A percentile compares a stretch with the other conserved stretches of the same genome.
Conservation (phyloP, 2,329 filamentous ascomycete genomes). For the Neofusicoccum laricinum region DNA sequence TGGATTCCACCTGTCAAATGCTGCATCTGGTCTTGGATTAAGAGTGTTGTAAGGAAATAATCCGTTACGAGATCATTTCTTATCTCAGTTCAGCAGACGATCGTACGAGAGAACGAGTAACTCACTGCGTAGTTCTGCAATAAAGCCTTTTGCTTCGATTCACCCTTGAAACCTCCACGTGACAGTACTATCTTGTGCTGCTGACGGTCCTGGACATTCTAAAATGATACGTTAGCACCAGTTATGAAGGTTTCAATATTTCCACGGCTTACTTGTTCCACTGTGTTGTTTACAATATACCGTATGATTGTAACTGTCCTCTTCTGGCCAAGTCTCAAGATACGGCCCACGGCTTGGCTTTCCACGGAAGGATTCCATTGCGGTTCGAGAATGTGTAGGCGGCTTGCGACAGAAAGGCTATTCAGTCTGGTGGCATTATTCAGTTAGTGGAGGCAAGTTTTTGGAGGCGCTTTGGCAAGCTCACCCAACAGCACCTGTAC, state of each 20-base stretch:
- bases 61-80: background rate
- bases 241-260: too few species aligned
- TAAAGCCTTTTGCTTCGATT: background rate
- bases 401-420: slow-evolving; percentile 13
- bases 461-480: too few species aligned
- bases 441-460: background rate
- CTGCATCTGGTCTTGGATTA: too few species aligned
- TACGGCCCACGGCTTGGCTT: slow-evolving; percentile 24
- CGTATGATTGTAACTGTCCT: slow-evolving; percentile 22
- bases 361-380: slow-evolving; percentile 28
- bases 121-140: background rate
- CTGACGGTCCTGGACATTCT: background rate
- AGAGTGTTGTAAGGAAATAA: background rate
- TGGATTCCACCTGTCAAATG: too few species aligned
- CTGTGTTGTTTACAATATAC: slow-evolving; percentile 22
- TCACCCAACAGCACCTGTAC: slow-evolving; percentile 32
- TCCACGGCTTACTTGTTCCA: slow-evolving; percentile 19
- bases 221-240: background rate
- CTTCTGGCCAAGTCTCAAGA: slow-evolving; percentile 24
- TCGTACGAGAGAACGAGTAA: background rate
- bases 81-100: background rate
- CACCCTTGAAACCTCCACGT: background rate
- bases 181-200: background rate
- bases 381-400: slow-evolving; percentile 24
- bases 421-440: background rate